Percentiles rank a stretch among this genome's conserved stretches.
phyloP scores from a whole-genome alignment of 2,329 filamentous ascomycete species.

The Acrodontium crateriforme region DNA sequence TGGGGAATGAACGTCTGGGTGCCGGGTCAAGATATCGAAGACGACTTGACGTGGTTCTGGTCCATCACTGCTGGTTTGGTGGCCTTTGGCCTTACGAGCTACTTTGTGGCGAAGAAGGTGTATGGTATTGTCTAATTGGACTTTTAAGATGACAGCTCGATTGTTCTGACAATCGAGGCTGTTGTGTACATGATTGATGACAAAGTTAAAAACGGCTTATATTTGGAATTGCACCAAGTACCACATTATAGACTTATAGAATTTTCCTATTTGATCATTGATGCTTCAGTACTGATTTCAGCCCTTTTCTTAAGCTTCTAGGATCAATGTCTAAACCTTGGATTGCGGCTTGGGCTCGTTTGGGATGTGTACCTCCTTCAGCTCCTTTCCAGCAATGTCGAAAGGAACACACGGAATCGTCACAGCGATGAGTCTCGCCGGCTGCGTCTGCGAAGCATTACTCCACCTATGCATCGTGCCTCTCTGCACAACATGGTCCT shows the following conservation, averaged over 20 bases:
- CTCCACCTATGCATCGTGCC: slow-evolving; percentile 12
- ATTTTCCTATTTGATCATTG: too few relatives aligned
- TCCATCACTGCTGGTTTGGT: slow-evolving; percentile 58
- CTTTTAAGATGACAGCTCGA: too few relatives aligned
- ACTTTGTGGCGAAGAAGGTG: slow-evolving; percentile 67
- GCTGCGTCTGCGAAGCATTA: slow-evolving; percentile 10
- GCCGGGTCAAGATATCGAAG: slow-evolving; percentile 75
- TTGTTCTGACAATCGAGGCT: too few relatives aligned
- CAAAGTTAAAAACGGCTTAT: too few relatives aligned
- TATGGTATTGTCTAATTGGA: slow-evolving; percentile 57
- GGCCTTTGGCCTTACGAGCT: slow-evolving; percentile 67
- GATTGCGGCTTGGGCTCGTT: too few relatives aligned
- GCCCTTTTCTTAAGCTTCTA: too few relatives aligned
- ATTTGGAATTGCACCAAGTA: too few relatives aligned
- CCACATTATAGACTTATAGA: too few relatives aligned
- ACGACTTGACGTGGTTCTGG: slow-evolving; percentile 37
- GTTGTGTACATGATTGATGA: too few relatives aligned
- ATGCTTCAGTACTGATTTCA: too few relatives aligned
- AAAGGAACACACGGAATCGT: slow-evolving; percentile 10
- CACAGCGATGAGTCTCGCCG: slow-evolving; percentile 9
- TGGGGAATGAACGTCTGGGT: slow-evolving; percentile 92
- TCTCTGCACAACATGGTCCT: slow-evolving; percentile 13
- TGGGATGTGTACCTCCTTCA: too few relatives aligned
- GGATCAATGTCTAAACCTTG: too few relatives aligned
- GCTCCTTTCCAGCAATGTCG: slow-evolving; percentile 8